A percentile compares a stretch with the other conserved stretches of the same genome.
Evolutionary conservation across 306 rosid species (phyloP).

Genomic region (Elaeagnus macrophylla): DNA sequence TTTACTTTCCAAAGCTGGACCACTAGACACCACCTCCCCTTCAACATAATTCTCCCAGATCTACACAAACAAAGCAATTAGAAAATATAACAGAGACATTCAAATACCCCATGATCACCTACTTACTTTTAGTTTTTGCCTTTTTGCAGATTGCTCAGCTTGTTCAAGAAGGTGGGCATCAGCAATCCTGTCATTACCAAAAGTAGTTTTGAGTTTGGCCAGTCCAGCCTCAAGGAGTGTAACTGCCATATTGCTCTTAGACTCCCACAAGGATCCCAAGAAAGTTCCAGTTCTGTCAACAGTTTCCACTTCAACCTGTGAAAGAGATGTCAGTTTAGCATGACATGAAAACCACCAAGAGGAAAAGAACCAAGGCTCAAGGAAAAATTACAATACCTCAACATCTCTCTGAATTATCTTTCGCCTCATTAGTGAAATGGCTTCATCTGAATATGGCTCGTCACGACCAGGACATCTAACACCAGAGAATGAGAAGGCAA

Average conservation of each 20-base stretch:
- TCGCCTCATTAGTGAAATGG: slow-evolving; percentile 90
- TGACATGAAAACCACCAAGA: slow-evolving; percentile 8
- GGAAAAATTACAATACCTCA: slow-evolving; percentile 46
- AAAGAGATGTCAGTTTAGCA: slow-evolving; percentile 7
- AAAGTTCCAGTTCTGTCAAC: slow-evolving; percentile 91
- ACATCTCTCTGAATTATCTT: slow-evolving; percentile 99
- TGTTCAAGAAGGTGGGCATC: slow-evolving; percentile 74
- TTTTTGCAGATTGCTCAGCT: slow-evolving; percentile 83
- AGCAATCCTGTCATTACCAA: slow-evolving; percentile 82
- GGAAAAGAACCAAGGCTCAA: slow-evolving; percentile 5
- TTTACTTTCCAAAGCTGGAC: slow-evolving; percentile 55
- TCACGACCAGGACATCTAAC: slow-evolving; percentile 96
- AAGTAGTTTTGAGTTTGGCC: slow-evolving; percentile 78
- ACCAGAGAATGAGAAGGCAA: slow-evolving; percentile 88
- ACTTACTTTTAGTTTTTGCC: slow-evolving; percentile 76
- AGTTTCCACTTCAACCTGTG: slow-evolving; percentile 90
- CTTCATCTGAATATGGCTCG: slow-evolving; percentile 89
- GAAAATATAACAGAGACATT: slow-evolving; percentile 18
- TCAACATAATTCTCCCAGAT: slow-evolving; percentile 95
- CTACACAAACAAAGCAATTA: slow-evolving; percentile 40
- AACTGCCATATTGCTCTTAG: slow-evolving; percentile 55
- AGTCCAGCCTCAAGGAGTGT: slow-evolving; percentile 88
- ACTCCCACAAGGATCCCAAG: slow-evolving; percentile 97
- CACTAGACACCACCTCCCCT: slow-evolving; percentile 84
- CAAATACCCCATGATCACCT: slow-evolving; percentile 3